Base-by-base conservation (phyloP, 495 filamentous ascomycete genomes). In the Podospora australis region DNA sequence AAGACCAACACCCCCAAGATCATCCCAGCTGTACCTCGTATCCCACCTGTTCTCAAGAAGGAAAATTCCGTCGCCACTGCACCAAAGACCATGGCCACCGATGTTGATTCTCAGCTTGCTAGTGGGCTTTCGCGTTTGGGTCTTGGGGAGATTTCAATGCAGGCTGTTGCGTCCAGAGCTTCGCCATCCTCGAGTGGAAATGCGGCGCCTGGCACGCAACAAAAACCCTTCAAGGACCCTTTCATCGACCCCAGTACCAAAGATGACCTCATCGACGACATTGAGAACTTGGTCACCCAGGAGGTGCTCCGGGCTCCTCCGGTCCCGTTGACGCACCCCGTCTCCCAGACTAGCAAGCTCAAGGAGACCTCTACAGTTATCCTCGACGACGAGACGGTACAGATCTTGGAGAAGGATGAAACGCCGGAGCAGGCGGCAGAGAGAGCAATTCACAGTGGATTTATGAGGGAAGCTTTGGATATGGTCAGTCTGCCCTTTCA, bases 391-490 rank as follows among this genome's bases (percentile, higher is more conserved):
- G 57, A 50, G 13, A 24, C 17, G 19, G 39, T 50, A 19, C 43
- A 53, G 34, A 36, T 50, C 2, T 41, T 40, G 29, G 17, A 35
- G 3, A 53, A 50, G 40, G 40, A 28, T 16, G 54, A 58, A 30
- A 63, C 55, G 6, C 57, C 60, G 6, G 57, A 60, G 42, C 45
- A 65, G 50, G 59, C 54, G 7, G 62, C 59, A 9, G 65, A 68
- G 49, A 55, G 52, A 46, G 54, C 53, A 14, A 49, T 58, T 20
- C 82, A 86, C 58, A 66, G 75, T 38, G 63, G 60, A 22, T 88
- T 80, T 60, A 89, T 89, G 83, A 71, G 75, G 54, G 76, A 87
- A 58, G 85, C 85, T 23, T 62, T 88, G 22, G 60, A 71, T 53
- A 83, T 87, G 82, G 83, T 84, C 71, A 50, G 65, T 53, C 19